Evolutionary conservation across 257 asterid species (phyloP), one percentile per base, ranked within the genome.

Genomic region (Dorcoceras hygrometricum): DNA sequence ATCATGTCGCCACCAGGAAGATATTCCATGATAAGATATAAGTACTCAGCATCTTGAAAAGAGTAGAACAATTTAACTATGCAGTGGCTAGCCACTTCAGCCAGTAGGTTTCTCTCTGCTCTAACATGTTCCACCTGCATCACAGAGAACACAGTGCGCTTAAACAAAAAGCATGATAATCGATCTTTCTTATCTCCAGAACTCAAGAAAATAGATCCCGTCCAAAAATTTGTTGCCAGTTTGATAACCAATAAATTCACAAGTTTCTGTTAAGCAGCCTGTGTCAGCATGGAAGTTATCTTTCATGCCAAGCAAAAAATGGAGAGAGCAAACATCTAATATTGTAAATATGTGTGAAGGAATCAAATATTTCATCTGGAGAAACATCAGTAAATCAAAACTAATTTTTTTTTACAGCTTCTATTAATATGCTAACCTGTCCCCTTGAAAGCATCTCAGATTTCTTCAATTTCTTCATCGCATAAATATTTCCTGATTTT

Each of bases 1-100:
- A 93, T 90, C 95, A 90, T 85, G 71, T 93, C 99, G 43, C 99
- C 99, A 28, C 99, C 99, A 76, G 97, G 99, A 62, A 93, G 94
- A 75, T 93, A 90, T 76, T 93, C 99, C 99, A 93, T 93, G 74
- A 93, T 83, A 50, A 91, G 96, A 75, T 91, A 91, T 50, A 91
- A 78, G 75, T 91, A 84, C 59, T 91, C 98, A 24, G 86, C 84
- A 89, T 91, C 98, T 85, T 91, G 98, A 71, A 91, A 91, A 58
- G 98, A 91, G 85, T 91, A 91, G 71, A 85, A 91, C 56, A 91
- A 57, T 75, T 91, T 91, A 72, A 91, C 98, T 60, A 91, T 91
- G 79, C 82, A 89, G 84, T 91, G 98, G 73, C 98, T 91, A 71
- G 89, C 98, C 65, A 91, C 98, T 84, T 91, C 98, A 31, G 98